A percentile compares a stretch with the other conserved stretches of the same genome.
Conservation (phyloP, 257 asterid species). For the Solanum peruvianum region DNA sequence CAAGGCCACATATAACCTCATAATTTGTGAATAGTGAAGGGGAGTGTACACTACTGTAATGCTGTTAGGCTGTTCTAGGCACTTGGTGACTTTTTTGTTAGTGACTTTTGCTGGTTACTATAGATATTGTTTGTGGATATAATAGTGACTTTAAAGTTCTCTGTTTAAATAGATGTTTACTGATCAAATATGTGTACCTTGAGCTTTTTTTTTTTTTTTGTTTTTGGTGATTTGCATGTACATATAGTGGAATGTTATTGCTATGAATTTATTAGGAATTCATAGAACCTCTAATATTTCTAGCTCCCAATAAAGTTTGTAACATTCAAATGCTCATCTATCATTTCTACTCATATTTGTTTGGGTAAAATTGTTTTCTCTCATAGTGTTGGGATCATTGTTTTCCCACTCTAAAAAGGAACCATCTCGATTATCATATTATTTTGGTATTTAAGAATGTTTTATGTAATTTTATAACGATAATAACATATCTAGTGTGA, state of each 20-base stretch:
- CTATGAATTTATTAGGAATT: background rate
- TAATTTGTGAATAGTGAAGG: slow-evolving; percentile 3
- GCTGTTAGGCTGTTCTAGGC: background rate
- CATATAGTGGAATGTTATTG: background rate
- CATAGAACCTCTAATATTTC: background rate
- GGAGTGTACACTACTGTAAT: slow-evolving; percentile 4
- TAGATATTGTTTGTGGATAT: background rate
- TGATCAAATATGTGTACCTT: background rate
- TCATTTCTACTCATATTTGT: background rate
- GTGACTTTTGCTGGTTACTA: background rate
- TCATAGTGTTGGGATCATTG: background rate
- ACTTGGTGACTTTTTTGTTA: background rate
- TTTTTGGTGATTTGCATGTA: background rate
- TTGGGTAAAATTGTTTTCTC: background rate
- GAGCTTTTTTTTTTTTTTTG: background rate
- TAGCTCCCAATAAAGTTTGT: background rate
- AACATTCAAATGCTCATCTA: background rate
- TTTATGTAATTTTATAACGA: no score
- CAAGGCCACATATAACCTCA: background rate
- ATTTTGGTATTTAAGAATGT: background rate
- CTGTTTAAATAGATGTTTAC: background rate
- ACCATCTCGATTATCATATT: background rate
- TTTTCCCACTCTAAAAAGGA: background rate
- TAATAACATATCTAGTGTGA: background rate
- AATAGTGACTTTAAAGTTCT: background rate